These are phyloP conservation scores for Penicillium sp. DNA, from an alignment of 2,329 filamentous ascomycete genomes.

Conservation along the genomic window DNA sequence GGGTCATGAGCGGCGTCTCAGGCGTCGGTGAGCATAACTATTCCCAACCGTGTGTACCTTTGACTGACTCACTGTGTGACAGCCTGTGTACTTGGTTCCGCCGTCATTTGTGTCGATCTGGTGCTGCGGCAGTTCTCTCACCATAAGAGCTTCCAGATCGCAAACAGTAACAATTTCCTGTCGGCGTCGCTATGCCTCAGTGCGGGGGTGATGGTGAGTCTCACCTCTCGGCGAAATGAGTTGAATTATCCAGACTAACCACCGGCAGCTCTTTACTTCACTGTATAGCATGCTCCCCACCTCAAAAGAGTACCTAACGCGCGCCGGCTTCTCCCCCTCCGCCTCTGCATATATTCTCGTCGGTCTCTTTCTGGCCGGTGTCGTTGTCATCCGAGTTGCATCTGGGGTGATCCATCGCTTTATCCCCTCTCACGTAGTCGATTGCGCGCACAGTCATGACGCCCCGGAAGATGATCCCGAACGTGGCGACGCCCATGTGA, in stretches of 20 bases:
- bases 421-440: constrained; percentile 51
- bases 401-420: constrained; percentile 47
- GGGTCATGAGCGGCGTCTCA: constrained; percentile 83
- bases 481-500: constrained; percentile 23
- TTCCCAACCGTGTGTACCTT: neutral
- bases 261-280: constrained; percentile 75
- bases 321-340: constrained; percentile 65
- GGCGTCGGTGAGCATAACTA: constrained; percentile 61
- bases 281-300: constrained; percentile 92
- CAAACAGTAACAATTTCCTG: constrained; percentile 84
- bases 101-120: constrained; percentile 83
- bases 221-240: neutral
- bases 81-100: constrained; percentile 67
- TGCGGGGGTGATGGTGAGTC: constrained; percentile 87
- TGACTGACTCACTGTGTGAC: neutral
- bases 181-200: constrained; percentile 86
- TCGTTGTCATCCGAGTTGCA: constrained; percentile 46
- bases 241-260: constrained; percentile 3
- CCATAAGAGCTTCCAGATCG: constrained; percentile 76
- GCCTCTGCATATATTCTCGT: constrained; percentile 56
- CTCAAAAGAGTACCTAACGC: constrained; percentile 71
- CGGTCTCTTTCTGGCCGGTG: constrained; percentile 48
- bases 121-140: constrained; percentile 70
- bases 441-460: constrained; percentile 48
- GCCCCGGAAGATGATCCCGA: constrained; percentile 37